Percentiles rank a stretch among this genome's conserved stretches.
phyloP scores from a whole-genome alignment of 768 basidiomycete species.

The Podaxis rugospora region DNA sequence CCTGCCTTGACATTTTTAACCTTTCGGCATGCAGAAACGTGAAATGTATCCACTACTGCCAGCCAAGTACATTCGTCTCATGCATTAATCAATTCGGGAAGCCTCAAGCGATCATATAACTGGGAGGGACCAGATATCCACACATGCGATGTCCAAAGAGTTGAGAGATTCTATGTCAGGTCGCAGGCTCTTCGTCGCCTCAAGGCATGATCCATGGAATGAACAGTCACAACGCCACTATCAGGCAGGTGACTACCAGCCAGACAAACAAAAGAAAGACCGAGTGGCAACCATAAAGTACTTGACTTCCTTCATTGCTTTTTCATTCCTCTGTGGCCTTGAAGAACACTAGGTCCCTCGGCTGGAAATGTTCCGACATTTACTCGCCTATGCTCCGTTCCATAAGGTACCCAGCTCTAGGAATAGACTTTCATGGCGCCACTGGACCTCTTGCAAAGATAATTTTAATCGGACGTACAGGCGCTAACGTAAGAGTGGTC shows the following conservation, averaged over 20 bases:
- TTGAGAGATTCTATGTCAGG: neutral
- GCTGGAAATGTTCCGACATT: neutral
- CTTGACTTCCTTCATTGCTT: neutral
- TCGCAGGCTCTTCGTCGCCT: neutral
- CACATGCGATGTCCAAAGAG: neutral
- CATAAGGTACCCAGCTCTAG: neutral
- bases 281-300: too few relatives aligned
- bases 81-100: neutral
- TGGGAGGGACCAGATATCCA: neutral
- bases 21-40: neutral
- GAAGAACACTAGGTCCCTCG: neutral
- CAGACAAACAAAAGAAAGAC: too few relatives aligned
- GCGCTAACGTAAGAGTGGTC: slow-evolving; percentile 2
- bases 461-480: neutral
- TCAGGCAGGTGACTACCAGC: neutral
- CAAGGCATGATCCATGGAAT: neutral
- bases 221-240: neutral
- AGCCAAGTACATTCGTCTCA: neutral
- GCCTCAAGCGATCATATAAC: neutral
- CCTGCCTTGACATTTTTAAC: neutral
- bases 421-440: neutral
- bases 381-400: neutral
- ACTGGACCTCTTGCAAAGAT: neutral
- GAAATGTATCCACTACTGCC: too few relatives aligned
- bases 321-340: neutral